Conservation (phyloP, 2,329 filamentous ascomycete species). For the Hypoxylon sp. region DNA sequence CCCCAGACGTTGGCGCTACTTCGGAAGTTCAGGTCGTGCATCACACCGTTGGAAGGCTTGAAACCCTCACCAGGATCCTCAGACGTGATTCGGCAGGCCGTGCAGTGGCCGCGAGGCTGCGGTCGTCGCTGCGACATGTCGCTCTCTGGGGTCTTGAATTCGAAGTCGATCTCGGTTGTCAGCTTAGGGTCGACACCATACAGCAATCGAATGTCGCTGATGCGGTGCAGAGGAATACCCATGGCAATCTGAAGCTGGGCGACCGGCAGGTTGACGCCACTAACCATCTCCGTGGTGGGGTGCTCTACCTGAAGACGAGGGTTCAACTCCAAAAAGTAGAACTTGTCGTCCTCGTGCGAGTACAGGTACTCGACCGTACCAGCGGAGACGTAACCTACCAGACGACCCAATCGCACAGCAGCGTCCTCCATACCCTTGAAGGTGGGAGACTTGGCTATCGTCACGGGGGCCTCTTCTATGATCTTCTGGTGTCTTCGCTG, state of each 20-base stretch:
- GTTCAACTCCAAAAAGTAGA: slow-evolving; percentile 99
- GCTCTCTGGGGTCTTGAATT: slow-evolving; percentile 89
- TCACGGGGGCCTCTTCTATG: slow-evolving; percentile 98
- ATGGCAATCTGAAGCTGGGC: slow-evolving; percentile 99
- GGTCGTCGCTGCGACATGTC: slow-evolving; percentile 86
- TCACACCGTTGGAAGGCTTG: slow-evolving; percentile 98
- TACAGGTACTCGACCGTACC: slow-evolving; percentile 99
- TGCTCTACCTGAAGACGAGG: slow-evolving; percentile 99
- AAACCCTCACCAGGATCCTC: slow-evolving; percentile 99
- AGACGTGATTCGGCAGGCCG: slow-evolving; percentile 98
- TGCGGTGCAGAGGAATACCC: slow-evolving; percentile 94
- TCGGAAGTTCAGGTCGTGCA: slow-evolving; percentile 99
- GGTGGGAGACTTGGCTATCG: slow-evolving; percentile 86
- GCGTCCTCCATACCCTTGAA: slow-evolving; percentile 98
- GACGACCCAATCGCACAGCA: slow-evolving; percentile 88
- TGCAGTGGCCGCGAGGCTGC: slow-evolving; percentile 94
- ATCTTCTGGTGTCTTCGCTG: slow-evolving; percentile 99
- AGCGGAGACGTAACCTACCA: slow-evolving; percentile 98
- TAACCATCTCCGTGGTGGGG: slow-evolving; percentile 99
- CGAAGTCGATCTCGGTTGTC: slow-evolving; percentile 89
- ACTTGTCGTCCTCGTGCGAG: slow-evolving; percentile 96
- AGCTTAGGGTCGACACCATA: slow-evolving; percentile 95
- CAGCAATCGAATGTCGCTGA: slow-evolving; percentile 93
- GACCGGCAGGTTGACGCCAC: slow-evolving; percentile 94
- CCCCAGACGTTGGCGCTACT: slow-evolving; percentile 99